Evolutionary conservation across 768 basidiomycete genomes (phyloP).

Genomic region (Mycena leptocephala): DNA sequence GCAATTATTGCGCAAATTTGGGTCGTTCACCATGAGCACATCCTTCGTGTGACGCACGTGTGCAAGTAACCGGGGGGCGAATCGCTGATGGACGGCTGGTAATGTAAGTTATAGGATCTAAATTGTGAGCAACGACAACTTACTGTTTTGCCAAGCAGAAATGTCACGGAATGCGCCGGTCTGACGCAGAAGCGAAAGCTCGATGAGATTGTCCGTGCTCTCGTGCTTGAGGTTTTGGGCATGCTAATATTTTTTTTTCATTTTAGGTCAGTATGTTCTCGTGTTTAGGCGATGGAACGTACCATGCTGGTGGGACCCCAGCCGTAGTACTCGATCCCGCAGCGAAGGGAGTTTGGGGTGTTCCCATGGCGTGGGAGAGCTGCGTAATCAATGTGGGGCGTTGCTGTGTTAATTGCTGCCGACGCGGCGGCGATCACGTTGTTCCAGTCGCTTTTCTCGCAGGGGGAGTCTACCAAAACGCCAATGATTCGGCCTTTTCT

Average conservation of each 20-base stretch:
- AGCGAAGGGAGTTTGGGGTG: not conserved
- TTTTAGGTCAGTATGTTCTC: not conserved
- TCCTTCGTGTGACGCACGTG: not conserved
- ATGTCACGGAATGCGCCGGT: not conserved
- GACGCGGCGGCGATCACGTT: not conserved
- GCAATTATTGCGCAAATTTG: not conserved
- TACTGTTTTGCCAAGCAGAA: not conserved
- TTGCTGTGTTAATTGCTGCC: not conserved
- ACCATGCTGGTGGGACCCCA: not conserved
- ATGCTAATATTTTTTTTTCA: not conserved
- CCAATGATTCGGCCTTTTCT: not conserved
- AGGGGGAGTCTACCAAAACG: not conserved
- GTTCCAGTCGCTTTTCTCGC: not conserved
- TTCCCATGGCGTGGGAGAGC: not conserved
- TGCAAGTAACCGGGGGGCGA: not conserved
- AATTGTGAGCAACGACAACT: not conserved
- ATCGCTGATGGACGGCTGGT: not conserved
- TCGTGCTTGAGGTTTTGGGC: not conserved
- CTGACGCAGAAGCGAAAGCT: not conserved
- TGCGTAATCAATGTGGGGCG: not conserved
- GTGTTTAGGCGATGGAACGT: not conserved
- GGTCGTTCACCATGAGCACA: not conserved
- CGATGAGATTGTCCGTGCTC: not conserved
- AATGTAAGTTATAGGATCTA: not conserved
- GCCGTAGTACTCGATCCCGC: not conserved